Evolutionary conservation across 805 yeast genomes (phyloP).

Genomic region (Lachancea kluyveri): DNA sequence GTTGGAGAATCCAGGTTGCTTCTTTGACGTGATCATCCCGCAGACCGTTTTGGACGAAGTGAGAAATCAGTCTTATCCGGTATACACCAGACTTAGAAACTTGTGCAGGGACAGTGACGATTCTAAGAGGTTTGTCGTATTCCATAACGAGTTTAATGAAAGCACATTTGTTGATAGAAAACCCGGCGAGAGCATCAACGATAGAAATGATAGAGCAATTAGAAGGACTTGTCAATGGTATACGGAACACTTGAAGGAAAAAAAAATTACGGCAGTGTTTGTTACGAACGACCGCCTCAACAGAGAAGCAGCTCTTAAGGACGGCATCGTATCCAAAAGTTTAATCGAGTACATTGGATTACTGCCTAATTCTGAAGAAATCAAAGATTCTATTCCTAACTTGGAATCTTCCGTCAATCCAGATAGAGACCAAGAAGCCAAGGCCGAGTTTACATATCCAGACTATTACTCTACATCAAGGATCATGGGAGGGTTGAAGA

Average conservation of each 20-base stretch:
- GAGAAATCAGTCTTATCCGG: constrained; percentile 77
- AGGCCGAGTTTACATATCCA: constrained; percentile 56
- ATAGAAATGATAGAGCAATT: constrained; percentile 87
- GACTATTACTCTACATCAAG: constrained; percentile 77
- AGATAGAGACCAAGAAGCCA: constrained; percentile 17
- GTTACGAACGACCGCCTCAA: constrained; percentile 77
- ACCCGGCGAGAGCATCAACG: constrained; percentile 70
- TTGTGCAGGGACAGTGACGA: constrained; percentile 55
- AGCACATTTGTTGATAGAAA: constrained; percentile 60
- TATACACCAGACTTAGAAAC: constrained; percentile 76
- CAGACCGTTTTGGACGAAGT: constrained; percentile 95
- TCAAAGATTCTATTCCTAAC: constrained; percentile 72
- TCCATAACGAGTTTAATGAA: constrained; percentile 85
- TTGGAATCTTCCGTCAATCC: constrained; percentile 32
- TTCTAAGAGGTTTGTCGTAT: constrained; percentile 80
- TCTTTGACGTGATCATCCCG: constrained; percentile 88
- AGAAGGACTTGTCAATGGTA: constrained; percentile 72
- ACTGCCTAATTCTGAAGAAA: constrained; percentile 65
- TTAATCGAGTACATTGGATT: constrained; percentile 64
- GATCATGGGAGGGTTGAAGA: constrained; percentile 83
- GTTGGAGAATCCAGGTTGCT: constrained; percentile 67
- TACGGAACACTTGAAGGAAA: constrained; percentile 48
- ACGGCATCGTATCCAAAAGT: constrained; percentile 49
- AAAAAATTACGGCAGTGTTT: constrained; percentile 43
- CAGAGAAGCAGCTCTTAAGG: constrained; percentile 45